These are phyloP conservation scores for Solanum clarkiae DNA, from an alignment of 257 asterid species.

Conservation along the genomic window DNA sequence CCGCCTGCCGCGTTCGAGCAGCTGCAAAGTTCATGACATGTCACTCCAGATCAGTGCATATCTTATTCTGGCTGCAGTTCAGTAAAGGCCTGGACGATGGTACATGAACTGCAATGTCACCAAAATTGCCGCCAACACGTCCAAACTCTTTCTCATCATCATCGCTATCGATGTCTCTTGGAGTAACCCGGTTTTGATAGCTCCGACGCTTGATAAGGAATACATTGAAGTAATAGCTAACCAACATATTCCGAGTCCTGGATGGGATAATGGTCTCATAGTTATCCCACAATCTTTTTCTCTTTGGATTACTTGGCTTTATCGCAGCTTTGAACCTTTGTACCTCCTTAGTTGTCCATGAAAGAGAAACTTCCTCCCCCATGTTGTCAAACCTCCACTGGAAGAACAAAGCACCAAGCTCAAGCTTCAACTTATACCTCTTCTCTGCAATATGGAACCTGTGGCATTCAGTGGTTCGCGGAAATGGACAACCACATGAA, in stretches of 20 bases:
- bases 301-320: conserved; percentile 8
- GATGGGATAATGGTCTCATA: conserved; percentile 27
- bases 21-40: neutral
- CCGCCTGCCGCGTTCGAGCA: neutral
- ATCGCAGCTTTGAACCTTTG: conserved; percentile 37
- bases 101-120: conserved; percentile 28
- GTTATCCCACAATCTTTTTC: conserved; percentile 33
- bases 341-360: conserved; percentile 66
- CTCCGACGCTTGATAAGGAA: conserved; percentile 45
- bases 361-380: conserved; percentile 91
- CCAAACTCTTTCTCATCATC: conserved; percentile 69
- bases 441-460: conserved; percentile 70
- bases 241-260: conserved; percentile 39
- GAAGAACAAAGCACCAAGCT: conserved; percentile 34
- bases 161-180: conserved; percentile 63
- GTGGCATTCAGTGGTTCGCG: conserved; percentile 45
- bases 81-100: conserved; percentile 16
- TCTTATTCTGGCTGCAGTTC: conserved; percentile 37
- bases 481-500: conserved; percentile 34
- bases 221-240: conserved; percentile 74
- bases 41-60: conserved; percentile 32
- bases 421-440: conserved; percentile 39
- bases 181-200: conserved; percentile 70
- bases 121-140: conserved; percentile 50
- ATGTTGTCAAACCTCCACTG: conserved; percentile 50